Conservation (phyloP, 768 basidiomycete genomes). For the Collybia sp. region DNA sequence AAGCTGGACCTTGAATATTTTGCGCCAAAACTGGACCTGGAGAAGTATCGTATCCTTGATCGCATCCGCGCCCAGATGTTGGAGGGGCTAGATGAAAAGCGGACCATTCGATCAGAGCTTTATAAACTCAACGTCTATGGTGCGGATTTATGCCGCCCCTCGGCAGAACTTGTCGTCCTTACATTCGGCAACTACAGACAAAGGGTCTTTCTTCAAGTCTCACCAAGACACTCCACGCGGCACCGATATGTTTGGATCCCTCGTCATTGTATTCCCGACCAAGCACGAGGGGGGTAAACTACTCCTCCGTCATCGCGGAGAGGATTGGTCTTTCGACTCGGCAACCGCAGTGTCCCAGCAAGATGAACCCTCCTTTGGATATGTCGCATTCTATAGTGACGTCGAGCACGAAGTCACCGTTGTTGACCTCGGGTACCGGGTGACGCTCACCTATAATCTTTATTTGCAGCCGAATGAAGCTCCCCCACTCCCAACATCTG, state of each 20-base stretch:
- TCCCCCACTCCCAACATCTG: neutral
- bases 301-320: slow-evolving; percentile 24
- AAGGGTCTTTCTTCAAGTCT: slow-evolving; percentile 44
- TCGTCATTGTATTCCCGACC: slow-evolving; percentile 45
- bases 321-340: slow-evolving; percentile 35
- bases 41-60: slow-evolving; percentile 15
- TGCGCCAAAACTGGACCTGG: slow-evolving; percentile 18
- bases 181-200: neutral
- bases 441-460: slow-evolving; percentile 39
- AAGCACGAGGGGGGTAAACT: slow-evolving; percentile 40
- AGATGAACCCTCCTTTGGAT: slow-evolving; percentile 21
- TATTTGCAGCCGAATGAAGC: slow-evolving; percentile 15
- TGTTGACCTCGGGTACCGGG: slow-evolving; percentile 30
- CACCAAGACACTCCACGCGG: slow-evolving; percentile 45
- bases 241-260: slow-evolving; percentile 44
- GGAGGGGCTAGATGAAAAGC: slow-evolving; percentile 2
- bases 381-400: slow-evolving; percentile 32
- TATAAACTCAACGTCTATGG: slow-evolving; percentile 36
- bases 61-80: slow-evolving; percentile 8
- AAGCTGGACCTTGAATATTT: slow-evolving; percentile 37
- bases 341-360: slow-evolving; percentile 10
- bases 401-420: slow-evolving; percentile 34
- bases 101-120: slow-evolving; percentile 18
- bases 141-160: slow-evolving; percentile 8
- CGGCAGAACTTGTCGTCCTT: neutral